Percentiles rank a stretch among this genome's conserved stretches.
These are phyloP conservation scores for Cladorrhinum sp. DNA, from an alignment of 2,329 filamentous ascomycete species.

Conservation along the genomic window DNA sequence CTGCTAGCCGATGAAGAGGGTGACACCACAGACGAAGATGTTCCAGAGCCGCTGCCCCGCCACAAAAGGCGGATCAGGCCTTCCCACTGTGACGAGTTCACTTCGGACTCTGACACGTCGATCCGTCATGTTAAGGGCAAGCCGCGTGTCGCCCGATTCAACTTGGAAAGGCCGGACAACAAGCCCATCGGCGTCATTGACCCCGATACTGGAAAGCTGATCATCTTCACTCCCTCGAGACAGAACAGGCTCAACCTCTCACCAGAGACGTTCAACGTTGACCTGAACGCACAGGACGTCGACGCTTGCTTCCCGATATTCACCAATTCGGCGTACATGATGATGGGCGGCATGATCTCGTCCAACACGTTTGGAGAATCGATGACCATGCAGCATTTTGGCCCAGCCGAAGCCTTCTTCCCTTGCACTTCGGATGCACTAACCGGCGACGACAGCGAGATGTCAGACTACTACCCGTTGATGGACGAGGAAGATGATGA, in stretches of 20 bases:
- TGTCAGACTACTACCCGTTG: slow-evolving; percentile 35
- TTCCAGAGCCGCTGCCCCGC: slow-evolving; percentile 48
- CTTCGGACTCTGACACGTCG: slow-evolving; percentile 50
- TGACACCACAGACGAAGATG: slow-evolving; percentile 60
- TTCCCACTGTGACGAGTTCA: slow-evolving; percentile 34
- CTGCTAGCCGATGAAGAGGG: slow-evolving; percentile 48
- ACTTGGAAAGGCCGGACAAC: slow-evolving; percentile 50
- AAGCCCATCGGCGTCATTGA: slow-evolving; percentile 60
- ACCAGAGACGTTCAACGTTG: slow-evolving; percentile 53
- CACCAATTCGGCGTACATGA: slow-evolving; percentile 68
- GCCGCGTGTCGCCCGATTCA: slow-evolving; percentile 54
- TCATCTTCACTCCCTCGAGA: slow-evolving; percentile 58
- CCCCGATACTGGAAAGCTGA: slow-evolving; percentile 57
- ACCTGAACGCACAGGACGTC: slow-evolving; percentile 39
- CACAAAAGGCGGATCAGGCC: slow-evolving; percentile 45
- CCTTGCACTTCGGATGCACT: slow-evolving; percentile 62
- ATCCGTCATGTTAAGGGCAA: slow-evolving; percentile 44
- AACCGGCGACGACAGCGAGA: slow-evolving; percentile 49
- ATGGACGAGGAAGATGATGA: slow-evolving; percentile 61
- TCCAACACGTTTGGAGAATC: slow-evolving; percentile 54
- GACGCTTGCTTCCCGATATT: slow-evolving; percentile 54
- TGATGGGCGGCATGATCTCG: slow-evolving; percentile 71
- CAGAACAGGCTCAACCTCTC: slow-evolving; percentile 50
- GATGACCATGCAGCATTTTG: slow-evolving; percentile 63
- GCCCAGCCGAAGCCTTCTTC: slow-evolving; percentile 73